A percentile compares a stretch with the other conserved stretches of the same genome.
Conservation (phyloP, 1,284 basidiomycete genomes). For the Takashimella koratensis region DNA sequence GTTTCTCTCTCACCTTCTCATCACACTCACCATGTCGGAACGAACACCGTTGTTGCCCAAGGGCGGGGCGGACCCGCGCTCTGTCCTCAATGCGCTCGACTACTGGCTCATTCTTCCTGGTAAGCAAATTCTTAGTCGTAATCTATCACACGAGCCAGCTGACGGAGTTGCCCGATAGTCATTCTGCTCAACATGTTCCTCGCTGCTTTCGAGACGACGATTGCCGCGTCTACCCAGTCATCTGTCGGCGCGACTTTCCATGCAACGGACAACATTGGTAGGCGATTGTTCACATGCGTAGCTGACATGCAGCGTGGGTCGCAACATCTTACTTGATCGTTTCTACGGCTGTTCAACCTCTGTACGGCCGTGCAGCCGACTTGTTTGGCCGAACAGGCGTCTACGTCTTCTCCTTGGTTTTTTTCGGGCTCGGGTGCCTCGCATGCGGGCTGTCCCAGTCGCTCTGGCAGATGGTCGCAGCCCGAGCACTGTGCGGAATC, state of each 20-base stretch:
- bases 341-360: constrained; percentile 20
- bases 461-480: constrained; percentile 20
- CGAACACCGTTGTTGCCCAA: constrained; percentile 7
- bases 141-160: not conserved
- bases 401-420: constrained; percentile 16
- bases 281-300: not conserved
- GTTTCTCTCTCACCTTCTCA: not conserved
- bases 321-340: constrained; percentile 24
- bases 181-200: constrained; percentile 21
- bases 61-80: constrained; percentile 1
- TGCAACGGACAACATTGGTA: constrained; percentile 17
- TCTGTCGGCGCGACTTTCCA: constrained; percentile 17
- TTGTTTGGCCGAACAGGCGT: constrained; percentile 19
- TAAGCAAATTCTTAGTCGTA: not conserved
- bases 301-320: constrained; percentile 17
- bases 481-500: constrained; percentile 20
- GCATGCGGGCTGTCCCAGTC: constrained; percentile 16
- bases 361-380: constrained; percentile 23
- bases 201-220: constrained; percentile 25
- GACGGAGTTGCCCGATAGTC: too few species aligned
- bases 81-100: constrained; percentile 7
- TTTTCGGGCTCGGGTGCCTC: constrained; percentile 20
- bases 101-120: constrained; percentile 11
- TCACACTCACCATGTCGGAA: constrained; percentile 7
- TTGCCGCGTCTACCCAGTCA: constrained; percentile 24